Base-by-base conservation (phyloP, 768 basidiomycete genomes). In the Panus rudis region DNA sequence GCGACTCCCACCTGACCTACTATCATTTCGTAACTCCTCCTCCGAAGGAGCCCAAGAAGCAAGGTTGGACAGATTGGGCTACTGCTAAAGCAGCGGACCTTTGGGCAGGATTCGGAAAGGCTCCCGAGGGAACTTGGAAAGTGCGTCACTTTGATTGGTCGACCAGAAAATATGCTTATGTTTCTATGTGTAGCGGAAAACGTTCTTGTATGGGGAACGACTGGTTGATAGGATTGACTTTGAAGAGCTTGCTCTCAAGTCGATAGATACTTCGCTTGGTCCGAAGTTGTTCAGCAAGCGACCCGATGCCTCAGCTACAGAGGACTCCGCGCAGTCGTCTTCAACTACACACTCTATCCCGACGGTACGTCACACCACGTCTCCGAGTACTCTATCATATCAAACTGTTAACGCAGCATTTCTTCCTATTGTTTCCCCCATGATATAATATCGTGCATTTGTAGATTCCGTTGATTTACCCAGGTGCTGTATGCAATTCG, bases 191-290 rank as follows among this genome's bases (percentile, higher is more conserved):
- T 49, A 89, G 86, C 59, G 75, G 21, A 77, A 70, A 58, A 64
- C 75, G 11, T 84, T 78, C 56, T 63, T 72, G 49, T 63, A 71
- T 28, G 87, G 87, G 20, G 81, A 87, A 64, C 75, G 75, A 17
- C 58, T 87, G 2, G 68, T 81, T 17, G 82, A 88, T 60, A 69
- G 74, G 17, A 67, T 88, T 48, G 88, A 88, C 39, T 89, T 88
- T 51, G 88, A 90, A 60, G 87, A 91, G 59, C 68, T 83, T 26
- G 80, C 79, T 6, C 67, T 91, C 52, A 84, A 84, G 59, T 71
- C 75, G 24, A 63, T 91, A 24, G 81, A 89, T 53, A 78, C 84
- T 14, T 76, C 81, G 8, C 53, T 82, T 37, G 83, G 78, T 0
- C 84, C 84, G 11, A 57, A 52, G 27, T 45, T 60, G 10, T 30